Base-by-base conservation (phyloP, 2,329 filamentous ascomycete species). In the Tolypocladium capitatum region DNA sequence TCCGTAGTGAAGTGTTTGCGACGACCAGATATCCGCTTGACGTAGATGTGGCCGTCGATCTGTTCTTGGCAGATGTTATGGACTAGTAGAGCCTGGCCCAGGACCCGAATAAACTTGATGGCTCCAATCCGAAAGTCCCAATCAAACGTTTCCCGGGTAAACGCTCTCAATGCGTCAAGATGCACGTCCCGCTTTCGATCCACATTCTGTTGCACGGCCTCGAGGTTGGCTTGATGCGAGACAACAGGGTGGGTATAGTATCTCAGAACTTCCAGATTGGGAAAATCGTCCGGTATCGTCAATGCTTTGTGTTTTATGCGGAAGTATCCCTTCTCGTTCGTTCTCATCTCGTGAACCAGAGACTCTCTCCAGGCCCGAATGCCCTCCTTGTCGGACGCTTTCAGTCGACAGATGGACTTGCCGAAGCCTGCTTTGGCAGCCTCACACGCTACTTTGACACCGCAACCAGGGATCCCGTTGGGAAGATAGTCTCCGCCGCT, bases 401-500 rank as follows among this genome's bases (percentile, higher is more conserved):
- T 75, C 28, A 92, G 65, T 2, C 68, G 71, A 60, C 85, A 91
- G 4, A 97, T 68, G 33, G 83, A 78, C 49, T 73, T 77, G 2
- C 91, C 92, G 63, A 91, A 97, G 0, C 90, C 89, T 46, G 88
- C 92, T 57, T 80, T 80, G 32, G 90, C 90, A 47, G 92, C 94
- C 61, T 96, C 88, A 55, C 86, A 92, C 0, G 92, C 91, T 11
- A 90, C 73, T 60, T 91, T 94, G 44, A 88, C 80, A 2, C 92
- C 92, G 56, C 90, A 94, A 4, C 86, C 85, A 0, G 86, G 81
- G 16, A 98, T 83, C 0, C 92, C 92, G 48, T 88, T 86, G 0
- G 90, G 86, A 0, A 91, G 72, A 57, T 98, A 98, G 64, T 98
- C 92, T 7, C 92, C 92, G 7, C 92, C 92, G 56, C 90, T 96